Conservation (phyloP, 495 filamentous ascomycete species). For the Pyrenula massariospora region DNA sequence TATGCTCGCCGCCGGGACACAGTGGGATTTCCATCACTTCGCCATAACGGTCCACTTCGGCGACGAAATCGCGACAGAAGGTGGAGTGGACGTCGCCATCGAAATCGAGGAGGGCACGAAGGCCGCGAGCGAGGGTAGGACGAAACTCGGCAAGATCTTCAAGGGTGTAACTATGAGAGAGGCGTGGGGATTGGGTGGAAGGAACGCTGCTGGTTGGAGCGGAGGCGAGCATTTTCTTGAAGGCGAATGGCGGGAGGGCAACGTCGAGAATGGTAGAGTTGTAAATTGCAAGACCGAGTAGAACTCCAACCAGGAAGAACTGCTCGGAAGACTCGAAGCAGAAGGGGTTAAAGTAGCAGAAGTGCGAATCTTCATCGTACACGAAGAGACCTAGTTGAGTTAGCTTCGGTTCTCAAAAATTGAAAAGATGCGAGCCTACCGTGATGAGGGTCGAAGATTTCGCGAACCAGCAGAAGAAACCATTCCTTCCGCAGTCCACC, state of each 20-base stretch:
- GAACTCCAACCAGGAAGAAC: constrained; percentile 80
- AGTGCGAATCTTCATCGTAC: constrained; percentile 89
- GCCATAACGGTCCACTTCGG: constrained; percentile 69
- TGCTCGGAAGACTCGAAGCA: constrained; percentile 90
- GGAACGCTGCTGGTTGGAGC: constrained; percentile 44
- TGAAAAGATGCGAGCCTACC: constrained; percentile 40
- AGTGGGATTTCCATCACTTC: constrained; percentile 47
- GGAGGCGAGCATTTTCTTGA: constrained; percentile 72
- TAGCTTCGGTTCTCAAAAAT: constrained; percentile 5
- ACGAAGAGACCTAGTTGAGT: constrained; percentile 60
- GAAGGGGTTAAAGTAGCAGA: constrained; percentile 91
- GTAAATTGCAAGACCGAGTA: constrained; percentile 88
- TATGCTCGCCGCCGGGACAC: constrained; percentile 60
- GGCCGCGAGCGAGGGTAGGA: constrained; percentile 63
- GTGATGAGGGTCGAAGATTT: constrained; percentile 86
- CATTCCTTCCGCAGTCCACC: constrained; percentile 91
- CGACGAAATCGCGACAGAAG: constrained; percentile 77
- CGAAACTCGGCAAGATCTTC: constrained; percentile 81
- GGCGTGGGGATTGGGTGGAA: constrained; percentile 41
- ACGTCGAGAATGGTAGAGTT: constrained; percentile 94
- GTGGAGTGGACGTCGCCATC: constrained; percentile 75
- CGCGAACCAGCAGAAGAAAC: constrained; percentile 84
- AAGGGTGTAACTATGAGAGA: constrained; percentile 58
- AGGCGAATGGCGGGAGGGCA: constrained; percentile 83
- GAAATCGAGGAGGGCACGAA: constrained; percentile 67